phyloP scores from a whole-genome alignment of 192 early-diverging fungal species.

The Helicostylum pulchrum region DNA sequence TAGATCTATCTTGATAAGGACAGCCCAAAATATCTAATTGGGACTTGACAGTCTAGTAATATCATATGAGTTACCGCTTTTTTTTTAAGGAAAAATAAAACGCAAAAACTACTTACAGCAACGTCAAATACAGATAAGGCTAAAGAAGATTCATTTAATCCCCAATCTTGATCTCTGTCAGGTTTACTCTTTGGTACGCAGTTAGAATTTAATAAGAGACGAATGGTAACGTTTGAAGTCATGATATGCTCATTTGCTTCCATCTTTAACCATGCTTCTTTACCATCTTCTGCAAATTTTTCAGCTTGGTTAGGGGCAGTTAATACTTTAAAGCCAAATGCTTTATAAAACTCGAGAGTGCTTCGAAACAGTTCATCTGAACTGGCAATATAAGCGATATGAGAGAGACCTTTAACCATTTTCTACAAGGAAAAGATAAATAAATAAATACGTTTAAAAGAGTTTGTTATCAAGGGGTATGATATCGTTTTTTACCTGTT shows the following conservation, averaged over 20 bases:
- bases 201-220: neutral
- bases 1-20: slow-evolving; percentile 37
- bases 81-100: neutral
- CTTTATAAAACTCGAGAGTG: slow-evolving; percentile 26
- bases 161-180: neutral
- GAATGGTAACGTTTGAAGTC: slow-evolving; percentile 7
- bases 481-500: too few relatives aligned
- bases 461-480: too few relatives aligned
- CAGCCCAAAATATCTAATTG: slow-evolving; percentile 30
- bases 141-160: slow-evolving; percentile 7
- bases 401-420: slow-evolving; percentile 31
- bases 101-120: neutral
- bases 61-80: neutral
- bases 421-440: neutral
- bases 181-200: neutral
- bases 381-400: slow-evolving; percentile 23
- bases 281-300: neutral
- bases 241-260: neutral
- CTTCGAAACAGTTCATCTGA: slow-evolving; percentile 2
- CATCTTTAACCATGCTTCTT: slow-evolving; percentile 11
- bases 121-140: slow-evolving; percentile 1
- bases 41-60: slow-evolving; percentile 34
- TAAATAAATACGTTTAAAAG: too few relatives aligned
- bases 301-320: slow-evolving; percentile 7
- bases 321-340: slow-evolving; percentile 28